A percentile compares a stretch with the other conserved stretches of the same genome.
Conservation (phyloP, 208 protist species). For the Wallacemonas sp. region DNA sequence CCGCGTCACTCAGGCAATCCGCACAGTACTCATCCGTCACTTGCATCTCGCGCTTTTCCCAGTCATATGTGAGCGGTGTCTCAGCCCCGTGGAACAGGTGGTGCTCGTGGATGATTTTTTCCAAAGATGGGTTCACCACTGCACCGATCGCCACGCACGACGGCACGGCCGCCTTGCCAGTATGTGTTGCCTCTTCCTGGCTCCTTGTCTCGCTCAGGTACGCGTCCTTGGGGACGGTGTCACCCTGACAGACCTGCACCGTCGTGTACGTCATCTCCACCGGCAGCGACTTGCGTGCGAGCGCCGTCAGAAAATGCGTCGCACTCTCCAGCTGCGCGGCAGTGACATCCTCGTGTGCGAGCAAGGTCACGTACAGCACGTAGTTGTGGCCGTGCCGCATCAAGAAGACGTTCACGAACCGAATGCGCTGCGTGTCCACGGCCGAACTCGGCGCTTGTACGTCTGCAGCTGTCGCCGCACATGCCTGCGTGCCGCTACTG, state of each 20-base stretch:
- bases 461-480: neutral
- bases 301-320: constrained; percentile 44
- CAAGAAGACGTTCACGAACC: constrained; percentile 79
- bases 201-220: constrained; percentile 6
- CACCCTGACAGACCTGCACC: constrained; percentile 29
- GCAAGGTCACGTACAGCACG: constrained; percentile 68
- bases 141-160: constrained; percentile 25
- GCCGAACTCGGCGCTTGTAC: neutral
- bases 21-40: constrained; percentile 18
- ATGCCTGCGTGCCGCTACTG: no score
- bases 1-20: constrained; percentile 66
- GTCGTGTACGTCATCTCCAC: constrained; percentile 68
- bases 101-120: constrained; percentile 36
- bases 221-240: constrained; percentile 24
- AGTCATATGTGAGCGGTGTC: constrained; percentile 48
- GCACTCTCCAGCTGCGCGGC: constrained; percentile 36
- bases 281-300: constrained; percentile 35
- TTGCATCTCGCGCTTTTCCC: constrained; percentile 45
- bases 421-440: constrained; percentile 23
- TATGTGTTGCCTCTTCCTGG: neutral
- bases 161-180: neutral
- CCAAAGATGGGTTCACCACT: constrained; percentile 49
- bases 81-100: constrained; percentile 56
- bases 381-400: constrained; percentile 84
- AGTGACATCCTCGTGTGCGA: constrained; percentile 36